phyloP scores from a whole-genome alignment of 2,329 filamentous ascomycete species.

The Fusarium hainanense region DNA sequence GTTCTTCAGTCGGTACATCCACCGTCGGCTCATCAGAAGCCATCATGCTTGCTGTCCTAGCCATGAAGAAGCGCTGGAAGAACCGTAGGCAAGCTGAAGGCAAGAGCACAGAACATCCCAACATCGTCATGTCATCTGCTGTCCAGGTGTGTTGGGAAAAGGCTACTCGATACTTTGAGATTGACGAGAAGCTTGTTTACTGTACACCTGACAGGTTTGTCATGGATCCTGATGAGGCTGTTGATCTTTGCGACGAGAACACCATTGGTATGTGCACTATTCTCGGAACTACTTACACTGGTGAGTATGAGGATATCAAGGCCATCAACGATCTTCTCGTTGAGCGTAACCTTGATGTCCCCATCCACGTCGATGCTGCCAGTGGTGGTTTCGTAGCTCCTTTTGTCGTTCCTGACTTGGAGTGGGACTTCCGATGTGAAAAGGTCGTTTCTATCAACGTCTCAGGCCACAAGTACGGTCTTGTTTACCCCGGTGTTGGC shows the following conservation, averaged over 20 bases:
- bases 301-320: slow-evolving; percentile 95
- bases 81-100: slow-evolving; percentile 85
- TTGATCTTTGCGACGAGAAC: slow-evolving; percentile 72
- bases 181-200: slow-evolving; percentile 86
- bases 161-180: slow-evolving; percentile 87
- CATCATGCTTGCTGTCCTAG: slow-evolving; percentile 83
- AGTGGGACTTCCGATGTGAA: slow-evolving; percentile 92
- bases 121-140: slow-evolving; percentile 95
- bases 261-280: slow-evolving; percentile 94
- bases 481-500: slow-evolving; percentile 89
- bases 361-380: slow-evolving; percentile 94
- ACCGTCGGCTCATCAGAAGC: slow-evolving; percentile 91
- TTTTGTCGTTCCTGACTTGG: slow-evolving; percentile 83
- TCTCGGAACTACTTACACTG: slow-evolving; percentile 92
- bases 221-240: slow-evolving; percentile 71
- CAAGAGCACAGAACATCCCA: slow-evolving; percentile 82
- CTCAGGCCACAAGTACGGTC: slow-evolving; percentile 85
- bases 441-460: slow-evolving; percentile 95
- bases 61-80: slow-evolving; percentile 97
- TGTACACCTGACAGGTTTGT: slow-evolving; percentile 71
- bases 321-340: slow-evolving; percentile 88
- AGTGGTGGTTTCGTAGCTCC: slow-evolving; percentile 93
- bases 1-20: slow-evolving; percentile 83
- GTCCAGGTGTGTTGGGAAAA: slow-evolving; percentile 99
- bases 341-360: slow-evolving; percentile 78